These are phyloP conservation scores for Rhynchosporium agropyri DNA, from an alignment of 2,329 filamentous ascomycete genomes.

Conservation along the genomic window DNA sequence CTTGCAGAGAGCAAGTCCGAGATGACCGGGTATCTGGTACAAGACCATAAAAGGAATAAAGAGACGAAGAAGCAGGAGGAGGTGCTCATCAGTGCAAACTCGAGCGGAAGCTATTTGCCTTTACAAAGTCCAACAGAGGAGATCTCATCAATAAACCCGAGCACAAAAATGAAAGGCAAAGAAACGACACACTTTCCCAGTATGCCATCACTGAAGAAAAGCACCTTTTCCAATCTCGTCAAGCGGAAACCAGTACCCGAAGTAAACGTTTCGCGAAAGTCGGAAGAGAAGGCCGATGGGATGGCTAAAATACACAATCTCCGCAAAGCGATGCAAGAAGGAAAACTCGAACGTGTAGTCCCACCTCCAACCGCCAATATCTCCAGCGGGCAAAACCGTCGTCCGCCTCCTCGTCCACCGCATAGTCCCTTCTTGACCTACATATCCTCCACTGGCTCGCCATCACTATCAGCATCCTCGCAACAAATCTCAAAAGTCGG, in stretches of 20 bases:
- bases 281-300: background rate
- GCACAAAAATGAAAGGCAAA: background rate
- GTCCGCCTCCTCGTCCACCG: slow-evolving; percentile 6
- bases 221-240: slow-evolving; percentile 15
- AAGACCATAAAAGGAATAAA: background rate
- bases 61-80: slow-evolving; percentile 3
- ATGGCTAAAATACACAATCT: slow-evolving; percentile 14
- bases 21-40: background rate
- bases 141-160: background rate
- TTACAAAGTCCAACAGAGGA: background rate
- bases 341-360: slow-evolving; percentile 23
- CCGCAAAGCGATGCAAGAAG: slow-evolving; percentile 22
- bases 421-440: background rate
- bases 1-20: background rate
- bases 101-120: slow-evolving; percentile 13
- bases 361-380: slow-evolving; percentile 6
- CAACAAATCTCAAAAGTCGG: too few relatives aligned
- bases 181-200: background rate
- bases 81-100: background rate
- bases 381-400: background rate
- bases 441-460: background rate
- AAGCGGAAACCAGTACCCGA: slow-evolving; percentile 8
- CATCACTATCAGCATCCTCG: background rate
- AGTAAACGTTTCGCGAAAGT: too few relatives aligned
- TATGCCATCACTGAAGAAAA: slow-evolving; percentile 4